Evolutionary conservation across 2,329 filamentous ascomycete genomes (phyloP).

Genomic region (Penicillium sp.): DNA sequence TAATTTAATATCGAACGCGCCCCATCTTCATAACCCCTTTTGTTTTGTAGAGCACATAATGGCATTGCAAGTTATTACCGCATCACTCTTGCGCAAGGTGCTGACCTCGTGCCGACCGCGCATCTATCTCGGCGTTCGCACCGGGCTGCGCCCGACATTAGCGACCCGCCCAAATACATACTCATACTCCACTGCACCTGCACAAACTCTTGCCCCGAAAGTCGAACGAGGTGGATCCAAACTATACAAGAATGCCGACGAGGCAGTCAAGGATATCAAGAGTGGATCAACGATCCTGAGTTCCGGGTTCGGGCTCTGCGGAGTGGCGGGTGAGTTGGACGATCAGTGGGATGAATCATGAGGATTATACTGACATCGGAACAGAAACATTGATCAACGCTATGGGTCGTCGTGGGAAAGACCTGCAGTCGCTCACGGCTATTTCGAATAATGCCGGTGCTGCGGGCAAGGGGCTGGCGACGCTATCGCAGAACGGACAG

Average conservation of each 20-base stretch:
- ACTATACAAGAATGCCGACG: constrained; percentile 51
- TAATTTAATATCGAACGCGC: background rate
- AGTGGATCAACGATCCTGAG: constrained; percentile 68
- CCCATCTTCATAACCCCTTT: background rate
- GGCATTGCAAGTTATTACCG: constrained; percentile 25
- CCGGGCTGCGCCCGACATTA: constrained; percentile 10
- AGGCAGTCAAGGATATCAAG: constrained; percentile 65
- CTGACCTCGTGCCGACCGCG: constrained; percentile 21
- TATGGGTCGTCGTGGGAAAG: constrained; percentile 56
- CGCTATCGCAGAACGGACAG: constrained; percentile 65
- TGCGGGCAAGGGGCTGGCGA: constrained; percentile 62
- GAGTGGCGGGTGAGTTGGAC: constrained; percentile 57
- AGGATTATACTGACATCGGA: background rate
- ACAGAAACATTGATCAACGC: constrained; percentile 67
- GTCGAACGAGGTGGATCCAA: constrained; percentile 35
- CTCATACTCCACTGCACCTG: constrained; percentile 23
- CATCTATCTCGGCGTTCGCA: constrained; percentile 19
- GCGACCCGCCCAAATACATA: constrained; percentile 9
- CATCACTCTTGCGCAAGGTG: constrained; percentile 25
- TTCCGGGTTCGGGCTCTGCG: constrained; percentile 77
- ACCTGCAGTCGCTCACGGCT: constrained; percentile 61
- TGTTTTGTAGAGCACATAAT: constrained; percentile 12
- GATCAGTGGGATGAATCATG: background rate
- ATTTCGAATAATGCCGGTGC: constrained; percentile 78
- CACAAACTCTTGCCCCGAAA: constrained; percentile 19